Base-by-base conservation (phyloP, 2,329 filamentous ascomycete genomes). In the Cladophialophora immunda region DNA sequence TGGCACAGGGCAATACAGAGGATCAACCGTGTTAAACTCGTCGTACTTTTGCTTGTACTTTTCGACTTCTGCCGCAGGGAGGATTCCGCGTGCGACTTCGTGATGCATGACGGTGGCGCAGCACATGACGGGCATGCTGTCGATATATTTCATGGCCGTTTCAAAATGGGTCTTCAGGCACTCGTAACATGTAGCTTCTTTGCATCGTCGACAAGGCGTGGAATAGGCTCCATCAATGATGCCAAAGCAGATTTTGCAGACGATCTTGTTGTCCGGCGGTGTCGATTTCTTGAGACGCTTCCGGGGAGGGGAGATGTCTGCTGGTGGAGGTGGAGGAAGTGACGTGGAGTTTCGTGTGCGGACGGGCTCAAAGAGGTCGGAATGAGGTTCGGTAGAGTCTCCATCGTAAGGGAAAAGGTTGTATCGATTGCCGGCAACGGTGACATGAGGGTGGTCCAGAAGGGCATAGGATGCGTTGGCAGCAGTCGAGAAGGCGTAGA, bases 1-100 rank as follows among this genome's bases (percentile, higher is more conserved):
- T 9, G 79, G 77, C 8, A 81, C 70, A 3, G 84, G 83, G 65
- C 84, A 86, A 70, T 85, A 86, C 6, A 82, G 71, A 7, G 81
- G 82, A 29, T 81, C 75, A 3, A 74, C 69, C 2, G 82, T 82
- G 38, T 75, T 74, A 78, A 81, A 83, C 54, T 85, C 83, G 22
- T 61, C 58, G 60, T 81, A 80, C 66, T 81, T 84, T 9, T 71
- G 68, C 55, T 79, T 77, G 72, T 79, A 86, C 2, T 71, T 68
- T 13, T 73, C 70, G 1, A 76, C 71, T 60, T 83, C 78, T 4
- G 76, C 75, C 4, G 71, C 15, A 0, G 76, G 75, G 30, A 85
- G 72, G 54, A 77, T 71, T 0, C 75, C 73, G 4, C 75, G 72
- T 4, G 77, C 77, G 30, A 79, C 71, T 27, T 81, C 78, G n/a